Percentiles rank a stretch among this genome's conserved stretches.
phyloP scores from a whole-genome alignment of 2,329 filamentous ascomycete species.

The Madurella fahalii region DNA sequence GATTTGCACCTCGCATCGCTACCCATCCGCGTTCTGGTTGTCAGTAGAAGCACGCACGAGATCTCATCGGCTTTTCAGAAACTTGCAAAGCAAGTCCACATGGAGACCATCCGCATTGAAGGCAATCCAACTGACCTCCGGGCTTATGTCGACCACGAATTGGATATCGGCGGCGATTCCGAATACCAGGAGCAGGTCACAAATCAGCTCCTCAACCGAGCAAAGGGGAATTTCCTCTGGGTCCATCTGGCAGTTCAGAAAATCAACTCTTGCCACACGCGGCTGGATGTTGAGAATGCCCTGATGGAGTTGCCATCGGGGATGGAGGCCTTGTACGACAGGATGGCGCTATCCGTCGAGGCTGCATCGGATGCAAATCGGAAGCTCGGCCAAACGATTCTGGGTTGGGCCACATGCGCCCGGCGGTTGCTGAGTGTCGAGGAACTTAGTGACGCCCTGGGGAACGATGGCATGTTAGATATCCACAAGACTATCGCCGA shows the following conservation, averaged over 20 bases:
- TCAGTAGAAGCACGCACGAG: slow-evolving; percentile 29
- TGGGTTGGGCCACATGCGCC: slow-evolving; percentile 27
- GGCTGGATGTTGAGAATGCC: slow-evolving; percentile 24
- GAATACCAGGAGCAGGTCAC: slow-evolving; percentile 23
- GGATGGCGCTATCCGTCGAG: slow-evolving; percentile 29
- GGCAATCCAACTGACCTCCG: slow-evolving; percentile 21
- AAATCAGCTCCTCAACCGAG: slow-evolving; percentile 24
- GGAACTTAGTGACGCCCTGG: slow-evolving; percentile 26
- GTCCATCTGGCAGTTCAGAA: slow-evolving; percentile 29
- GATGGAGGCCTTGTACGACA: slow-evolving; percentile 32
- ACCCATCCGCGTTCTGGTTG: slow-evolving; percentile 30
- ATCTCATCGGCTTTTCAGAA: slow-evolving; percentile 20
- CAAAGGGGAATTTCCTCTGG: slow-evolving; percentile 35
- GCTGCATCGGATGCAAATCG: slow-evolving; percentile 6
- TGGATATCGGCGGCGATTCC: slow-evolving; percentile 16
- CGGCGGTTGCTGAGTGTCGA: slow-evolving; percentile 22
- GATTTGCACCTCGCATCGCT: slow-evolving; percentile 20
- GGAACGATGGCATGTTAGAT: slow-evolving; percentile 24
- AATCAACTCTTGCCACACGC: slow-evolving; percentile 27
- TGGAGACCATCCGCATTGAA: slow-evolving; percentile 12
- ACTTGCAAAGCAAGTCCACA: slow-evolving; percentile 3
- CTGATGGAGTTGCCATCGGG: slow-evolving; percentile 29
- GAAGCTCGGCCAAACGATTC: slow-evolving; percentile 21
- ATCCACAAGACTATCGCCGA: slow-evolving; percentile 26
- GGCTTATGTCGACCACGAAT: slow-evolving; percentile 21